phyloP scores from a whole-genome alignment of 192 early-diverging fungal species.

The Tieghemiomyces parasiticus region DNA sequence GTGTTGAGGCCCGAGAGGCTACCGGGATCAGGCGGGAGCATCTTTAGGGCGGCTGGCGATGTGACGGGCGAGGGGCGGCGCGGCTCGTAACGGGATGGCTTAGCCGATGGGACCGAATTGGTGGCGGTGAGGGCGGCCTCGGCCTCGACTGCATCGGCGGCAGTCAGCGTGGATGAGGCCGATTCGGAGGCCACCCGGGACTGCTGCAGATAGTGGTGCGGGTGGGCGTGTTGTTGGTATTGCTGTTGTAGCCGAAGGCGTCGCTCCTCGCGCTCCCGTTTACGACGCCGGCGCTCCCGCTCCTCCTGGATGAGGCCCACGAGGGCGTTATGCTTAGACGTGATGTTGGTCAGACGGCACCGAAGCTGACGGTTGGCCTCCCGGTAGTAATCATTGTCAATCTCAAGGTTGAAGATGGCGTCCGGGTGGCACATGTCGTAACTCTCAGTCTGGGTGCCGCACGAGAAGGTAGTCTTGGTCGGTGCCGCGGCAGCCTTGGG shows the following conservation, averaged over 20 bases:
- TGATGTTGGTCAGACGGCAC: slow-evolving; percentile 17
- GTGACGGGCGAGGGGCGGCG: not conserved
- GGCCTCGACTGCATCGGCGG: too few species aligned
- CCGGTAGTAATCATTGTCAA: slow-evolving; percentile 35
- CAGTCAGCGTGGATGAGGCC: not conserved
- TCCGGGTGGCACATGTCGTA: slow-evolving; percentile 10
- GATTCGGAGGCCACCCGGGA: not conserved
- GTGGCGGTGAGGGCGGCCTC: too few species aligned
- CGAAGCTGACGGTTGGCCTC: slow-evolving; percentile 30
- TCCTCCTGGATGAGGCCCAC: slow-evolving; percentile 26
- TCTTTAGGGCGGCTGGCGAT: too few species aligned
- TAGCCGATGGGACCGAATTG: too few species aligned
- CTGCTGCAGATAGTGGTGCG: too few species aligned
- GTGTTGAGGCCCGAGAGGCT: slow-evolving; percentile 2
- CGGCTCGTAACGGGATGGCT: too few species aligned
- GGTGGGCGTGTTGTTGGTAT: too few species aligned
- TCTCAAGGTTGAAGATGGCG: slow-evolving; percentile 13
- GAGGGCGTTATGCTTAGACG: slow-evolving; percentile 30
- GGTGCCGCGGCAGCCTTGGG: not conserved
- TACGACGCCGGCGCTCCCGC: slow-evolving; percentile 13
- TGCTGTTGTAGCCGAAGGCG: too few species aligned
- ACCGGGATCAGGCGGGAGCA: not conserved
- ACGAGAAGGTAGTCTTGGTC: too few species aligned
- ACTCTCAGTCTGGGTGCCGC: slow-evolving; percentile 8
- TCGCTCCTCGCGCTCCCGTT: not conserved